Evolutionary conservation across 1,284 basidiomycete species (phyloP).

Genomic region (Sporisorium exsertum): DNA sequence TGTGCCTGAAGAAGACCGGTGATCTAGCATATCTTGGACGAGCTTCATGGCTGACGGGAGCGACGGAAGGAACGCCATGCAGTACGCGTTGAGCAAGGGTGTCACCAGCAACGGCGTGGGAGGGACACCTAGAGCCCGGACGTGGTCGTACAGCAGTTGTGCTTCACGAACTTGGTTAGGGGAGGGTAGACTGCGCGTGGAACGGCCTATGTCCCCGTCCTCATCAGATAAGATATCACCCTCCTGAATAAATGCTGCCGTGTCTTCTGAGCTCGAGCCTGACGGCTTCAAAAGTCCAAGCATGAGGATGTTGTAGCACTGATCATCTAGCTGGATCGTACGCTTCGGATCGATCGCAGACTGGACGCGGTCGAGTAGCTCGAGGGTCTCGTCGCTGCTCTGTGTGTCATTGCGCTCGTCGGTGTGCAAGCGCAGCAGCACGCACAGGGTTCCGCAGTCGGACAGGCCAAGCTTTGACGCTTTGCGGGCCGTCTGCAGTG

Average conservation of each 20-base stretch:
- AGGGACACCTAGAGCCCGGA: slow-evolving; percentile 13
- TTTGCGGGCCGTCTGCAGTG: slow-evolving; percentile 21
- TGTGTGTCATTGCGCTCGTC: slow-evolving; percentile 29
- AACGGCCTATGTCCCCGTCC: neutral
- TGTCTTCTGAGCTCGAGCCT: neutral
- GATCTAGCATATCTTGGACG: slow-evolving; percentile 38
- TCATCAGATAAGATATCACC: neutral
- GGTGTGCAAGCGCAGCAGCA: slow-evolving; percentile 30
- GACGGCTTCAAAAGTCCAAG: slow-evolving; percentile 15
- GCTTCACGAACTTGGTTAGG: slow-evolving; percentile 53
- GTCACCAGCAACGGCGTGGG: slow-evolving; percentile 47
- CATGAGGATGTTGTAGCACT: slow-evolving; percentile 34
- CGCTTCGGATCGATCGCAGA: slow-evolving; percentile 19
- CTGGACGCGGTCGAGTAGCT: slow-evolving; percentile 29
- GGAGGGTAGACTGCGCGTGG: slow-evolving; percentile 10
- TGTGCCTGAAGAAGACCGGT: neutral
- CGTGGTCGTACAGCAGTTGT: slow-evolving; percentile 51
- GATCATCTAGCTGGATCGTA: slow-evolving; percentile 12
- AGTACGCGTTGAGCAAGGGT: slow-evolving; percentile 55
- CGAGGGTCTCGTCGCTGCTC: slow-evolving; percentile 56
- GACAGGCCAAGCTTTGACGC: slow-evolving; percentile 1
- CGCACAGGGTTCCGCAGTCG: slow-evolving; percentile 12
- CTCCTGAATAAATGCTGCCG: neutral
- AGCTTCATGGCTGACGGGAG: slow-evolving; percentile 47
- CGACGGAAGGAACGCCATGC: slow-evolving; percentile 54